Conservation (phyloP, 2,329 filamentous ascomycete genomes). For the Aspergillus japonicus region DNA sequence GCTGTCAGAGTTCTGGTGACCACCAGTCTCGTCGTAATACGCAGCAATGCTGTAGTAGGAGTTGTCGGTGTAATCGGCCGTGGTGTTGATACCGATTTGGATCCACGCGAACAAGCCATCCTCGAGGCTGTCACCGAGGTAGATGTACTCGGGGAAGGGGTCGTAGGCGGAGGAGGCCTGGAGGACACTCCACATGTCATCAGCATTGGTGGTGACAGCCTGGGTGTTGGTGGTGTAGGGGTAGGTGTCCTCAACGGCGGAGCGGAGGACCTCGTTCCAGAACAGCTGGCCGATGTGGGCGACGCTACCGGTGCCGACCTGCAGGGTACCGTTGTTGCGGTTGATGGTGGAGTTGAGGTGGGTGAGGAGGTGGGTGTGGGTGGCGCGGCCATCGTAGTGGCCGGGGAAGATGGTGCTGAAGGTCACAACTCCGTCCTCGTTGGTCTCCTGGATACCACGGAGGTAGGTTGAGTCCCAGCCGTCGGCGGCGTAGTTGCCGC, state of each 20-base stretch:
- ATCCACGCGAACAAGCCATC: slow-evolving; percentile 53
- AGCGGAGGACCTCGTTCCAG: slow-evolving; percentile 49
- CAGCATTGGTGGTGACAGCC: slow-evolving; percentile 41
- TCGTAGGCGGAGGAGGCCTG: slow-evolving; percentile 48
- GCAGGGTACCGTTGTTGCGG: slow-evolving; percentile 46
- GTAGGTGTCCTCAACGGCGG: slow-evolving; percentile 42
- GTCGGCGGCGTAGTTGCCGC: slow-evolving; percentile 29
- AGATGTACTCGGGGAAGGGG: slow-evolving; percentile 55
- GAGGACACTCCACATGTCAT: slow-evolving; percentile 43
- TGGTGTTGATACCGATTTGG: slow-evolving; percentile 48
- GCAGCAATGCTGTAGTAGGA: slow-evolving; percentile 25
- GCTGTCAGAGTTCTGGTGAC: slow-evolving; percentile 22
- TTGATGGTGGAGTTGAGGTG: slow-evolving; percentile 41
- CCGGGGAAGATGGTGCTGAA: slow-evolving; percentile 52
- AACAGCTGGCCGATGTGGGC: slow-evolving; percentile 54
- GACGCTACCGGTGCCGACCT: slow-evolving; percentile 42
- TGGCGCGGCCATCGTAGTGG: slow-evolving; percentile 49
- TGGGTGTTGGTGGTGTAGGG: slow-evolving; percentile 38
- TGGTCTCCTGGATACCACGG: slow-evolving; percentile 49
- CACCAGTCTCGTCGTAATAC: slow-evolving; percentile 24
- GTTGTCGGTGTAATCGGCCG: slow-evolving; percentile 31
- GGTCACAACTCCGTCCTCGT: slow-evolving; percentile 49
- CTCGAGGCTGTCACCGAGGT: slow-evolving; percentile 50
- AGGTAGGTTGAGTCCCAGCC: slow-evolving; percentile 47
- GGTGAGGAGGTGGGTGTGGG: slow-evolving; percentile 52